Evolutionary conservation across 345 rosid genomes (phyloP), one percentile per base, ranked within the genome.

Genomic region (Nasturtium officinale): DNA sequence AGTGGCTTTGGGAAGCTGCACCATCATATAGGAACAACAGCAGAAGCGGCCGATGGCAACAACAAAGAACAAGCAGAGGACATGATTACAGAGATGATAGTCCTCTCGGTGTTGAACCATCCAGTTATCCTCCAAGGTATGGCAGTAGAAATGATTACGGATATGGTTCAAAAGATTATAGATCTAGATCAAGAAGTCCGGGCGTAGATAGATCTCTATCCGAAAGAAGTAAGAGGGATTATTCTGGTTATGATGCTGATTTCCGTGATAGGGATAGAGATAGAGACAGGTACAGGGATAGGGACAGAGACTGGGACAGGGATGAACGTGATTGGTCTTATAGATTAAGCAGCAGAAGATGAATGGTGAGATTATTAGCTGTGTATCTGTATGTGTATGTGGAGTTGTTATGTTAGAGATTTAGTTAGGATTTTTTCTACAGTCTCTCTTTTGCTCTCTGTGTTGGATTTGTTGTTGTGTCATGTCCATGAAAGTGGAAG

Each of bases 61-160:
- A 76, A 18, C 75, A 77, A 21, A 71, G 72, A 64, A 62, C 48
- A 40, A 80, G 81, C 78, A 86, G 92, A 72, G 82, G 82, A 53
- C 76, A 78, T 61, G 77, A 85, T 77, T 79, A 56, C 51, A 79
- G 85, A 66, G 91, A 89, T 3, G 97, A 93, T 55, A 86, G 80
- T 25, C 89, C 84, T 32, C 90, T 89, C 0, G 87, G 89, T 21
- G 79, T 80, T 57, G 96, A 87, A 56, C 68, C 68, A n/a, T 82
- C 97, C 1, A 85, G 91, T 74, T 84, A 84, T 71, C 91, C 90
- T 77, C 82, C 96, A 42, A 81, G 90, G 77, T 76, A 80, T 62
- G 87, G 87, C 45, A 73, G 72, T 60, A 72, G 78, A 74, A 45
- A 74, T 67, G 86, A 82, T 67, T 32, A 72, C 4, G 68, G 66